Conservation (phyloP, 106 monocot genomes). For the Dioscorea zingiberensis region DNA sequence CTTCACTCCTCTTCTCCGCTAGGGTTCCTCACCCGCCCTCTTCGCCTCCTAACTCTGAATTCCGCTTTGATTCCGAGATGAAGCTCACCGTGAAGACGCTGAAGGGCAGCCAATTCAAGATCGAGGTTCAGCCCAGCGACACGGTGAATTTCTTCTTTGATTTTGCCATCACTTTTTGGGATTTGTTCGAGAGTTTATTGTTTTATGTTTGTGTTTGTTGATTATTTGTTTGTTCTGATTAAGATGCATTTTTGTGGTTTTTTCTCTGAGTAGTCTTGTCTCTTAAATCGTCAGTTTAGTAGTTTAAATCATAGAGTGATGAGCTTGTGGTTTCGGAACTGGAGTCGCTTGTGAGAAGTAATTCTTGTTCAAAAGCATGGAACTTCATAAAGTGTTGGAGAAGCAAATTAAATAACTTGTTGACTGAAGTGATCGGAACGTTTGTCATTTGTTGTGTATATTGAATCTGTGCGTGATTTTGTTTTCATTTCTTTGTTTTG, state of each 20-base stretch:
- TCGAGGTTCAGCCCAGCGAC: slow-evolving; percentile 47
- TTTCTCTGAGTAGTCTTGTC: background rate
- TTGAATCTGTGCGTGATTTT: no score
- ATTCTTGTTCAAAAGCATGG: background rate
- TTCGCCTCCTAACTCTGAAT: background rate
- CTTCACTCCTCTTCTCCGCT: no score
- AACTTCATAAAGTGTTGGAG: background rate
- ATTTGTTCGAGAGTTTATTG: background rate
- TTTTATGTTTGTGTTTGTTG: background rate
- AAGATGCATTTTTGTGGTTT: background rate
- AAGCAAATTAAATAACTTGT: background rate
- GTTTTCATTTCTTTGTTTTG: no score
- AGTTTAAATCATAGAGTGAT: background rate
- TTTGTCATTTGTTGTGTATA: no score
- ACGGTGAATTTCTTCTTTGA: slow-evolving; percentile 35
- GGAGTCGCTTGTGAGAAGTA: background rate
- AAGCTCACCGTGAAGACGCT: slow-evolving; percentile 80
- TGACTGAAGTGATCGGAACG: background rate
- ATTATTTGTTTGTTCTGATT: background rate
- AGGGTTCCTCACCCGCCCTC: slow-evolving; percentile 1
- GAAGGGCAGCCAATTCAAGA: slow-evolving; percentile 72
- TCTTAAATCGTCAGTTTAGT: background rate
- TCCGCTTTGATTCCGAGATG: slow-evolving; percentile 22
- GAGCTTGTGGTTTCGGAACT: background rate
- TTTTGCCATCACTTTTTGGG: background rate